Conservation (phyloP, 2,329 filamentous ascomycete species). For the Epichloe coenophiala region DNA sequence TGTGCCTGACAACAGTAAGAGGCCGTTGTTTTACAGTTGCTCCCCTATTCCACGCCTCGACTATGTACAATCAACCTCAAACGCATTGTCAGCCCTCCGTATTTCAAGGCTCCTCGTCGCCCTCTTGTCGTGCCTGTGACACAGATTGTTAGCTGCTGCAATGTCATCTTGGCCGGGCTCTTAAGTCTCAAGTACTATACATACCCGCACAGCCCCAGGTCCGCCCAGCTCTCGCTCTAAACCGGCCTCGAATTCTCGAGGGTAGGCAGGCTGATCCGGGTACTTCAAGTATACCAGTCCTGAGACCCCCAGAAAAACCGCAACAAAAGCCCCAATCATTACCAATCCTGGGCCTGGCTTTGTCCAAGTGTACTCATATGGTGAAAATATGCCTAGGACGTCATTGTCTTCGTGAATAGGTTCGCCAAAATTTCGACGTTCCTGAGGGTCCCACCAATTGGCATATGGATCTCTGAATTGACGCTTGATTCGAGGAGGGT, state of each 20-base stretch:
- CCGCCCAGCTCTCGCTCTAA: conserved; percentile 66
- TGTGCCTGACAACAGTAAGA: neutral
- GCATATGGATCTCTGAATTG: conserved; percentile 85
- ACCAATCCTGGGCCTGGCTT: conserved; percentile 55
- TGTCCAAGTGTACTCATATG: conserved; percentile 77
- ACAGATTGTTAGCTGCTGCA: neutral
- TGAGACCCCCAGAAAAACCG: conserved; percentile 47
- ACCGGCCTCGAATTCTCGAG: conserved; percentile 59
- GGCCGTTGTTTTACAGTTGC: neutral
- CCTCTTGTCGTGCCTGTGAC: conserved; percentile 37
- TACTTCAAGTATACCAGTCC: conserved; percentile 57
- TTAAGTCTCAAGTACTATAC: conserved; percentile 17
- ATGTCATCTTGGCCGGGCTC: neutral
- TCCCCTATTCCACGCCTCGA: conserved; percentile 4
- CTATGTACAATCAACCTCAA: conserved; percentile 25
- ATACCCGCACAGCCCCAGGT: conserved; percentile 49
- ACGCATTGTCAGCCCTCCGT: conserved; percentile 1
- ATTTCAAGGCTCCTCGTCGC: conserved; percentile 38
- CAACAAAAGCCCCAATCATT: conserved; percentile 56
- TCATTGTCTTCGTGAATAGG: conserved; percentile 96
- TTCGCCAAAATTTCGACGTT: conserved; percentile 92
- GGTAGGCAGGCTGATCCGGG: conserved; percentile 56
- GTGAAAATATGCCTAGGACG: conserved; percentile 75
- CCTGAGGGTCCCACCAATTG: conserved; percentile 96
- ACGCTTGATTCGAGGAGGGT: conserved; percentile 69